Evolutionary conservation across 352 stramenopile species (phyloP), one percentile per base, ranked within the genome.

Genomic region (Phytophthora rubi): DNA sequence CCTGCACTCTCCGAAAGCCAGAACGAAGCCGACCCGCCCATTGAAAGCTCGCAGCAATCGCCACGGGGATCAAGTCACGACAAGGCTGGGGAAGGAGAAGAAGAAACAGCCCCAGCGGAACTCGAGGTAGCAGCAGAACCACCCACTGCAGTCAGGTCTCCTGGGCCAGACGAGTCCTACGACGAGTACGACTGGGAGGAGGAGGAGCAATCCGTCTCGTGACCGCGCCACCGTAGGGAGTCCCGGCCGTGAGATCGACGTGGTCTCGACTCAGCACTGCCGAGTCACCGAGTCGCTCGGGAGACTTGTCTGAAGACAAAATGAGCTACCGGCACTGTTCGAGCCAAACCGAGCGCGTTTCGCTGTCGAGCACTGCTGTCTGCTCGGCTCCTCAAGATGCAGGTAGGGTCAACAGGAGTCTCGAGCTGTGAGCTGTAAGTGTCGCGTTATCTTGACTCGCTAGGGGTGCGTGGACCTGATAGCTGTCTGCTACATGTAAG

Each of bases 141-240:
- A 8, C 21, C 45, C 13, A 12, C 33, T 26, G 23, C n/a, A 37
- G 42, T 21, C 33, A n/a, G 59, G 39, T 65, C 76, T 23, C 56
- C 62, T 45, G 42, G 71, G 28, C 42, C 53, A 26, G 83, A 90
- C 2, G 81, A 89, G 47, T 81, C 72, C 26, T 89, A 92, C 53
- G 84, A 74, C 13, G 80, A 85, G 9, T 77, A 87, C 12, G 83
- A 92, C 59, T 92, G 80, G 80, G 84, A 91, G 52, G 80, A 86
- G 32, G 83, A 91, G 55, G 78, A 88, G 51, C 62, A 81, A 21
- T 68, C 77, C 28, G 55, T 73, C 10, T 67, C 79, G 3, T 74
- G 21, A 80, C 13, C 39, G 15, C 39, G 15, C 15, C 8, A 37
- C 6, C 23, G 23, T 39, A 39, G 6, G 33, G 6, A 35, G 32